These are phyloP conservation scores for Antitrichia curtipendula DNA, from an alignment of 225 moss, liverwort and hornwort genomes.

Conservation along the genomic window DNA sequence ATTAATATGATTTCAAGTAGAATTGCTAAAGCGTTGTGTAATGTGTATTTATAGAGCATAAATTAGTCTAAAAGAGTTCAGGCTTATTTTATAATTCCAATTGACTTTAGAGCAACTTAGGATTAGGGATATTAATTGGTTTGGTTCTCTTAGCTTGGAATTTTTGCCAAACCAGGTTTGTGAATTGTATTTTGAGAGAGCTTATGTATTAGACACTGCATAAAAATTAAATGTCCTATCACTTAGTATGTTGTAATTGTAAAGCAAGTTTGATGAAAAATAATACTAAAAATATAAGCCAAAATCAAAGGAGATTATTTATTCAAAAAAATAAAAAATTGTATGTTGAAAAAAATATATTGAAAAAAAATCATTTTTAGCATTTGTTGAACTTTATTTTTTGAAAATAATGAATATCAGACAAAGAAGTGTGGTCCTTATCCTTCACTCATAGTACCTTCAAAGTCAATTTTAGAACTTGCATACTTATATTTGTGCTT, in stretches of 20 bases:
- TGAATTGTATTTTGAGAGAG: background rate
- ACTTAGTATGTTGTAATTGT: accelerated
- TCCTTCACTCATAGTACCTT: accelerated
- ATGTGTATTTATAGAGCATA: background rate
- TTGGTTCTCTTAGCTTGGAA: no score
- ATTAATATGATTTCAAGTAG: accelerated
- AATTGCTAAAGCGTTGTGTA: background rate
- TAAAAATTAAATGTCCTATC: background rate
- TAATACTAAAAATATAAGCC: background rate
- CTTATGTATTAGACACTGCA: background rate
- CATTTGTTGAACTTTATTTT: accelerated
- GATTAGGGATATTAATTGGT: no score
- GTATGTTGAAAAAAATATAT: background rate
- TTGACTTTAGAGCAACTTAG: background rate
- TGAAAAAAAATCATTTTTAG: background rate
- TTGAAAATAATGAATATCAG: background rate
- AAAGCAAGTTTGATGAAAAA: background rate
- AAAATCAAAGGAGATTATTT: background rate
- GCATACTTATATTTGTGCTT: no score
- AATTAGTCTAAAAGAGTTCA: no score
- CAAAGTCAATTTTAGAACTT: background rate
- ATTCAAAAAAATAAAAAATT: background rate
- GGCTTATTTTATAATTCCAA: background rate
- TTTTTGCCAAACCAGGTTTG: background rate
- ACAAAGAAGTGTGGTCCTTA: accelerated